Evolutionary conservation across 306 rosid genomes (phyloP).

Genomic region (Pueraria montana): DNA sequence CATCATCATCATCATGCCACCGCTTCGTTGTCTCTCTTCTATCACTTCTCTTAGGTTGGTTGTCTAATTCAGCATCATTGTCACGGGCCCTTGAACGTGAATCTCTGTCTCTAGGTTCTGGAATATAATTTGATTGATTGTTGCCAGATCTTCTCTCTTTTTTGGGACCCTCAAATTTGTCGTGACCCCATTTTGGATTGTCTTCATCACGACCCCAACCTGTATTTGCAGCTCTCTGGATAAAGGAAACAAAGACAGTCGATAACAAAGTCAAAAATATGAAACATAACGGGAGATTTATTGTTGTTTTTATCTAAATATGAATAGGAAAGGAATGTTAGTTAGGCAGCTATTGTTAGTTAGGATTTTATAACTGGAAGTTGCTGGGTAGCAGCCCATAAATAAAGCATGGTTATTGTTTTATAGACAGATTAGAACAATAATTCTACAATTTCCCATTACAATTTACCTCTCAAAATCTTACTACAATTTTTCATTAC

Average conservation of each 20-base stretch:
- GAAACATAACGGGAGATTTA: too few relatives aligned
- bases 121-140: slow-evolving; percentile 46
- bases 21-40: slow-evolving; percentile 52
- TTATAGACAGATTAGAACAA: too few relatives aligned
- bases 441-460: too few relatives aligned
- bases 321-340: neutral
- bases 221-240: slow-evolving; percentile 95
- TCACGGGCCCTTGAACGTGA: slow-evolving; percentile 47
- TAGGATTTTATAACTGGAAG: too few relatives aligned
- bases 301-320: neutral
- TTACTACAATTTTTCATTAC: too few relatives aligned
- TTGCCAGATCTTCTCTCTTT: slow-evolving; percentile 54
- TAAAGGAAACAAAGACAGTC: slow-evolving; percentile 41
- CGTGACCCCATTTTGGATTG: slow-evolving; percentile 70
- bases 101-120: slow-evolving; percentile 55
- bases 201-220: slow-evolving; percentile 86
- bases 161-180: slow-evolving; percentile 69
- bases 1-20: slow-evolving; percentile 38
- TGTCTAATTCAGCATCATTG: slow-evolving; percentile 46
- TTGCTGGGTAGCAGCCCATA: too few relatives aligned
- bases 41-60: slow-evolving; percentile 53
- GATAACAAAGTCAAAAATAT: slow-evolving; percentile 10
- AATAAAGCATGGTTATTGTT: too few relatives aligned
- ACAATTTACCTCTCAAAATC: too few relatives aligned
- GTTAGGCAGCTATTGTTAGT: neutral